phyloP scores from a whole-genome alignment of 2,329 filamentous ascomycete genomes.

The Knufia petricola region DNA sequence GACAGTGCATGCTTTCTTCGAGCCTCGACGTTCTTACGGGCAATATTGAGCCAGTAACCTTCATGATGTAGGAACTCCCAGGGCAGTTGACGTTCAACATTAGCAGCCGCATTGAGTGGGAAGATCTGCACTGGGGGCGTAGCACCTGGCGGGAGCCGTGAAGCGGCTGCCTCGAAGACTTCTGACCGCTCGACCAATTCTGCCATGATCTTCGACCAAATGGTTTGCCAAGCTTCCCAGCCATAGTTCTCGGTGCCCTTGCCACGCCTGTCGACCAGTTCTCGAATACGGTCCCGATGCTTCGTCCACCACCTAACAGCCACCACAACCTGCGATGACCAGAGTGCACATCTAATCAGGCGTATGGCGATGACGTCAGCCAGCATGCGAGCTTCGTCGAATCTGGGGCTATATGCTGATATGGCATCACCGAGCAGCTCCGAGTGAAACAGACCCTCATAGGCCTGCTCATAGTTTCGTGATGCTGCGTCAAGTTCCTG shows the following conservation, averaged over 20 bases:
- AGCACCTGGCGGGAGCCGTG: neutral
- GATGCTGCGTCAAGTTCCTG: constrained; percentile 84
- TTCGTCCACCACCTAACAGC: constrained; percentile 71
- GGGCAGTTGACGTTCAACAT: constrained; percentile 42
- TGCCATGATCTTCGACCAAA: constrained; percentile 56
- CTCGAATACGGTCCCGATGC: constrained; percentile 64
- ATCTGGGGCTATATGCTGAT: constrained; percentile 79
- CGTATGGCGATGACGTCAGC: constrained; percentile 74
- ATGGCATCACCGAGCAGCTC: constrained; percentile 75
- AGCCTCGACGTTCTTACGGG: constrained; percentile 42
- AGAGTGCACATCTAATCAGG: constrained; percentile 71
- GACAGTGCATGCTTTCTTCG: constrained; percentile 44
- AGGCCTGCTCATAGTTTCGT: constrained; percentile 76
- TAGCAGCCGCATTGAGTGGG: constrained; percentile 22
- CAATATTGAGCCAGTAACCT: constrained; percentile 51
- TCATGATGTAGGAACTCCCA: constrained; percentile 53
- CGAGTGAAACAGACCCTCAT: constrained; percentile 69
- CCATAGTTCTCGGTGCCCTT: constrained; percentile 83
- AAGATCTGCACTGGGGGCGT: constrained; percentile 32
- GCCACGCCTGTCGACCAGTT: constrained; percentile 71
- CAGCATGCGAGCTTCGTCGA: constrained; percentile 83
- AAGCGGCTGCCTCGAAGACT: neutral
- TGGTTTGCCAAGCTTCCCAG: constrained; percentile 87
- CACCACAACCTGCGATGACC: constrained; percentile 66
- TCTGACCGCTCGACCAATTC: constrained; percentile 42